A percentile compares a stretch with the other conserved stretches of the same genome.
Conservation (phyloP, 108 stramenopile species). For the Discostella stelligeroides region DNA sequence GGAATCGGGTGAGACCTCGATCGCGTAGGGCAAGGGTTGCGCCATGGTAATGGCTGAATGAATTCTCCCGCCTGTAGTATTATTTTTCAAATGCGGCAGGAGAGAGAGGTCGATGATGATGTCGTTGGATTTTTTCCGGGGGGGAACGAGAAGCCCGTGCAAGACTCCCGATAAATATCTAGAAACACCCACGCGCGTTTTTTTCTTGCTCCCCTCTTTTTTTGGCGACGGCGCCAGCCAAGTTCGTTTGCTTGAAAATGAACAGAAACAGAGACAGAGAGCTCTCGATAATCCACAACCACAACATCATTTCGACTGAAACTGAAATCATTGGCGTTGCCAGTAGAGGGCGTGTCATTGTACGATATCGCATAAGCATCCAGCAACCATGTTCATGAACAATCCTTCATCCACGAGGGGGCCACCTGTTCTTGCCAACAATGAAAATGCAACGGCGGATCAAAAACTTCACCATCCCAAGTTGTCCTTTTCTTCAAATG, state of each 20-base stretch:
- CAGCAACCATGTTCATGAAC: slow-evolving; percentile 40
- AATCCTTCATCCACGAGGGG: slow-evolving; percentile 23
- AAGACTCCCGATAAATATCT: too few relatives aligned
- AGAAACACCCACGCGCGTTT: too few relatives aligned
- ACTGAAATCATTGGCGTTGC: slow-evolving; percentile 1
- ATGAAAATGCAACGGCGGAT: slow-evolving; percentile 26
- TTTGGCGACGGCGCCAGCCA: not conserved
- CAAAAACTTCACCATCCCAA: slow-evolving; percentile 7
- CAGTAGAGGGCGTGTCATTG: not conserved
- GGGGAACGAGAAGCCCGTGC: not conserved
- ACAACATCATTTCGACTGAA: too few relatives aligned
- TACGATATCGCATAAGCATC: not conserved
- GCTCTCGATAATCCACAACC: not conserved
- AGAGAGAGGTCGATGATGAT: too few relatives aligned
- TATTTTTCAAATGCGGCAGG: too few relatives aligned
- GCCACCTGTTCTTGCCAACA: slow-evolving; percentile 17
- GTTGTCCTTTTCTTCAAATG: not conserved
- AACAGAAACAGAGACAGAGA: not conserved
- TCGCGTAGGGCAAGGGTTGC: slow-evolving; percentile 36
- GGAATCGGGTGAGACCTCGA: slow-evolving; percentile 74
- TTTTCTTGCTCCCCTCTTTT: not conserved
- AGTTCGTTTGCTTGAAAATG: not conserved
- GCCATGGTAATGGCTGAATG: not conserved
- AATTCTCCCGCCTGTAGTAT: too few relatives aligned
- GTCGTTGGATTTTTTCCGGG: not conserved